These are phyloP conservation scores for Yamadazyma phyllophila DNA, from an alignment of 805 yeast genomes.

Conservation along the genomic window DNA sequence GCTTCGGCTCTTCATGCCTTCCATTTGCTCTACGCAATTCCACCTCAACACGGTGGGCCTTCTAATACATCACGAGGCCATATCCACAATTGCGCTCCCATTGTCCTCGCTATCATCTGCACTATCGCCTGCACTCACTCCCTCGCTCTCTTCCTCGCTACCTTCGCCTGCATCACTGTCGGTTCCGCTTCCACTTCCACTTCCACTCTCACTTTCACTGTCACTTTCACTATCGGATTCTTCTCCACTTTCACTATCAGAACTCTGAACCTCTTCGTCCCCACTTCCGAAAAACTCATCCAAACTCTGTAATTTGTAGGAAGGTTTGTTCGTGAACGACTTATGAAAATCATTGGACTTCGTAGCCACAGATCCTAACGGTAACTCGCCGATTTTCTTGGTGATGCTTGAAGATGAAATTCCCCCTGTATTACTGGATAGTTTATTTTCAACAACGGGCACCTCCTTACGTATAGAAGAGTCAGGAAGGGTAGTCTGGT, in stretches of 20 bases:
- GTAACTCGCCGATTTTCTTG: conserved; percentile 18
- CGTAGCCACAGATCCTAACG: conserved; percentile 22
- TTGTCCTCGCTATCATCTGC: too few relatives aligned
- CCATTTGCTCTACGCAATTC: too few relatives aligned
- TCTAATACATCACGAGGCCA: too few relatives aligned
- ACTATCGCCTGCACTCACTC: not conserved
- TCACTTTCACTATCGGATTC: conserved; percentile 9
- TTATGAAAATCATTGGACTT: conserved; percentile 21
- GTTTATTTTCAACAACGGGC: conserved; percentile 16
- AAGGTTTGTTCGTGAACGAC: conserved; percentile 8
- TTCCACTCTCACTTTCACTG: not conserved
- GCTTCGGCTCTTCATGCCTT: too few relatives aligned
- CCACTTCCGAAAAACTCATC: conserved; percentile 74
- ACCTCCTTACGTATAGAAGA: conserved; percentile 29
- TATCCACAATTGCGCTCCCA: too few relatives aligned
- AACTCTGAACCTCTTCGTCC: conserved; percentile 17
- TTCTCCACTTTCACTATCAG: conserved; percentile 13
- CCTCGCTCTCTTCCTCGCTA: conserved; percentile 6
- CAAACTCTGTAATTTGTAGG: conserved; percentile 67
- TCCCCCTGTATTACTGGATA: conserved; percentile 7
- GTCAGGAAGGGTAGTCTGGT: conserved; percentile 27
- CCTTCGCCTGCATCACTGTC: conserved; percentile 10
- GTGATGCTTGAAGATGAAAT: conserved; percentile 15
- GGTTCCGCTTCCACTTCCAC: not conserved
- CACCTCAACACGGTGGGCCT: too few relatives aligned